Conservation (phyloP, 106 monocot species). For the Dioscorea zingiberensis region DNA sequence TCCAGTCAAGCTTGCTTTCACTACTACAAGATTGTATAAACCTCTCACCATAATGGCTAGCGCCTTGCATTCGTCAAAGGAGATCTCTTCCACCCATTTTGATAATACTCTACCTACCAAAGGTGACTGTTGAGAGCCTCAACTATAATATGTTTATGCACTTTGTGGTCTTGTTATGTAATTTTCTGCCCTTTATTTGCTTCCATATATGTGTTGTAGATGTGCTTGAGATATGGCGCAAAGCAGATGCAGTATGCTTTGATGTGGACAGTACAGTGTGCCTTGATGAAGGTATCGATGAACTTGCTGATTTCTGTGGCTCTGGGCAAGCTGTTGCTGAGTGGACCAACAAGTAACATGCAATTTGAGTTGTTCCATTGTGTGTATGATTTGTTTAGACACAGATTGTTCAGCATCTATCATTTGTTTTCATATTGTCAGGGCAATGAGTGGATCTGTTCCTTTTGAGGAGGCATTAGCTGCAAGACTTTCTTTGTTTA, state of each 20-base stretch:
- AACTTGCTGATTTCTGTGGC: slow-evolving; percentile 92
- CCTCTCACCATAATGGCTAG: slow-evolving; percentile 20
- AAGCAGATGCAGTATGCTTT: slow-evolving; percentile 85
- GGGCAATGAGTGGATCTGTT: slow-evolving; percentile 96
- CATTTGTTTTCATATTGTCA: slow-evolving; percentile 11
- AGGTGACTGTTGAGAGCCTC: slow-evolving; percentile 17
- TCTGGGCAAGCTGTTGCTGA: slow-evolving; percentile 95
- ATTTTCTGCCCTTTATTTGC: not conserved
- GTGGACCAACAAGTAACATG: slow-evolving; percentile 76
- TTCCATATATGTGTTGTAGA: slow-evolving; percentile 28
- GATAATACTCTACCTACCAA: slow-evolving; percentile 31
- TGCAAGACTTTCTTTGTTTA: slow-evolving; percentile 83
- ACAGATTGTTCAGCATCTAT: not conserved
- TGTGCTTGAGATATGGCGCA: slow-evolving; percentile 73
- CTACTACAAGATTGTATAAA: slow-evolving; percentile 8
- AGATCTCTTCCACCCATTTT: slow-evolving; percentile 12
- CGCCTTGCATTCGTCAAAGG: slow-evolving; percentile 7
- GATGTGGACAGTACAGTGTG: slow-evolving; percentile 99
- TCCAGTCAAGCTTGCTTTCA: slow-evolving; percentile 1
- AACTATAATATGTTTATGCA: not conserved
- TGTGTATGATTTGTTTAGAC: not conserved
- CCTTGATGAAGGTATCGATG: slow-evolving; percentile 96
- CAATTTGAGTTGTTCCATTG: not conserved
- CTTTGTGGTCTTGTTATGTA: not conserved
- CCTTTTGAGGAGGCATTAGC: slow-evolving; percentile 93